These are phyloP conservation scores for Dothistroma pini DNA, from an alignment of 2,329 filamentous ascomycete species.

Conservation along the genomic window DNA sequence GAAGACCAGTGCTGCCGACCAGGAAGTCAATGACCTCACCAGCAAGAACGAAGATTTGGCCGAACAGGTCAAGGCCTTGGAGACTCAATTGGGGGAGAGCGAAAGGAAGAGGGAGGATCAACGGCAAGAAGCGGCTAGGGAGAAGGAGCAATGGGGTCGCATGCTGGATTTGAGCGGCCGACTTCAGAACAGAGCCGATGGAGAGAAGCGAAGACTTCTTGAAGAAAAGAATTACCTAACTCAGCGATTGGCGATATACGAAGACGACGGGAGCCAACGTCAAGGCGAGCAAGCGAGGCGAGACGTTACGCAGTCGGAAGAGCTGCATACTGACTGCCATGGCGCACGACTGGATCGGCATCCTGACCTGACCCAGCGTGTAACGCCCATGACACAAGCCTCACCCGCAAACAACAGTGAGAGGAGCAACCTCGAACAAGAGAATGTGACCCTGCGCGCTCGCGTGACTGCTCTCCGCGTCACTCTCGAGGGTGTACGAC, in stretches of 20 bases:
- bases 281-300: not conserved
- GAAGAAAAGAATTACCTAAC: constrained; percentile 38
- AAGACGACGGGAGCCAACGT: not conserved
- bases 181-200: constrained; percentile 43
- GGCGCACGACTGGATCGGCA: not conserved
- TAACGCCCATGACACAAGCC: not conserved
- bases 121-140: constrained; percentile 40
- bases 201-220: constrained; percentile 43
- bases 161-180: constrained; percentile 50
- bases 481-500: constrained; percentile 13
- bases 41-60: constrained; percentile 50
- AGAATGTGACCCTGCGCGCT: constrained; percentile 13
- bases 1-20: constrained; percentile 50
- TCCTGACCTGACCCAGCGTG: not conserved
- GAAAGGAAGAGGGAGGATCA: constrained; percentile 48
- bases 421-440: constrained; percentile 8
- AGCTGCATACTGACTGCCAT: not conserved
- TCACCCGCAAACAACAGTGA: not conserved
- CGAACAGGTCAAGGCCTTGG: constrained; percentile 46
- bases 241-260: constrained; percentile 13
- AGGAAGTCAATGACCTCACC: constrained; percentile 51
- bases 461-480: constrained; percentile 14
- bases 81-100: constrained; percentile 49
- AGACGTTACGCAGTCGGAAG: not conserved
- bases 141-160: constrained; percentile 49